Conservation (phyloP, 768 basidiomycete genomes). For the Russula ochroleuca region DNA sequence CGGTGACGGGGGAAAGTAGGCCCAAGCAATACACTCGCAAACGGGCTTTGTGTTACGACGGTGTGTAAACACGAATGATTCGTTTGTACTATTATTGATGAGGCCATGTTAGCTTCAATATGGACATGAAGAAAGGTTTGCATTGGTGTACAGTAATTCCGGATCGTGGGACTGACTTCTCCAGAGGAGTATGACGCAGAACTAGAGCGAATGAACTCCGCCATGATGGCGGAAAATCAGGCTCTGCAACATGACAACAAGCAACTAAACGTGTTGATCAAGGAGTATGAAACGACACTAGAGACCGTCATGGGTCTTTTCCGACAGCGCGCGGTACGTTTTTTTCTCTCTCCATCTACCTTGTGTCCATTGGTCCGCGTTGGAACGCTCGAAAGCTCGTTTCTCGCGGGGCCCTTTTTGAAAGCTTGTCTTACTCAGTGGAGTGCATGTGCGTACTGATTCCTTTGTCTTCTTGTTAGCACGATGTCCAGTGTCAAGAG, state of each 20-base stretch:
- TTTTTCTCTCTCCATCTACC: neutral
- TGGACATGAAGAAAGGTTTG: slow-evolving; percentile 80
- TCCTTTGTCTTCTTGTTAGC: slow-evolving; percentile 43
- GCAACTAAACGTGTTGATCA: slow-evolving; percentile 83
- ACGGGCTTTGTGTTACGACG: slow-evolving; percentile 88
- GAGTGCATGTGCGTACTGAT: neutral
- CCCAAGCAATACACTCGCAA: slow-evolving; percentile 83
- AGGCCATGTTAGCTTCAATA: slow-evolving; percentile 62
- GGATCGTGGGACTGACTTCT: slow-evolving; percentile 8
- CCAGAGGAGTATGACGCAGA: slow-evolving; percentile 88
- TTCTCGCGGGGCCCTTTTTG: too few species aligned
- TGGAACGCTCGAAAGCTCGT: neutral
- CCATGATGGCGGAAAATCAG: slow-evolving; percentile 79
- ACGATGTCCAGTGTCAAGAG: slow-evolving; percentile 90
- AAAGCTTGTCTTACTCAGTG: neutral
- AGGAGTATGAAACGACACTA: slow-evolving; percentile 95
- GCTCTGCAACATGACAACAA: slow-evolving; percentile 90
- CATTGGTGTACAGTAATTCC: slow-evolving; percentile 3
- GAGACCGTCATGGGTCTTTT: slow-evolving; percentile 94
- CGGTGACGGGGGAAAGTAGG: slow-evolving; percentile 40
- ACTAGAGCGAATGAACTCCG: slow-evolving; percentile 81
- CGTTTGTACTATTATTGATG: slow-evolving; percentile 5
- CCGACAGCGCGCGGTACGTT: slow-evolving; percentile 81
- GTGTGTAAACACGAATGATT: slow-evolving; percentile 38
- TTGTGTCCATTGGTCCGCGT: neutral